These are phyloP conservation scores for Tetracladium setigerum DNA, from an alignment of 495 filamentous ascomycete species.

Conservation along the genomic window DNA sequence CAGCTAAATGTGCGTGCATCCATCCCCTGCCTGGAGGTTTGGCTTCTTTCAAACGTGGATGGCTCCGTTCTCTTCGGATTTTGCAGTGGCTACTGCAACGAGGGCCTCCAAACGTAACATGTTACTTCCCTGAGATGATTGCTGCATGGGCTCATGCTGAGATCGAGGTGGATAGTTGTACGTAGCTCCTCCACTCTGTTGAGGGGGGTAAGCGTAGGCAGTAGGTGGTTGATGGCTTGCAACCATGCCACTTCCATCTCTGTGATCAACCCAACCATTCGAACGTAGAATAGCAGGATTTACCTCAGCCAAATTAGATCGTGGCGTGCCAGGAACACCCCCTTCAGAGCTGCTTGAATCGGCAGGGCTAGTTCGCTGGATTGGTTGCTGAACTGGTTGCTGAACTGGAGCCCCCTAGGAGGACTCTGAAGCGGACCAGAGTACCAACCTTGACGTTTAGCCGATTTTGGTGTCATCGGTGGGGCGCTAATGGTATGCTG, in stretches of 20 bases:
- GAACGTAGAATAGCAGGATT: constrained; percentile 19
- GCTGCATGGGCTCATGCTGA: constrained; percentile 8
- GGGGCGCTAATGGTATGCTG: constrained; percentile 46
- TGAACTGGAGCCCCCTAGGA: neutral
- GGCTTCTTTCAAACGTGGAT: constrained; percentile 28
- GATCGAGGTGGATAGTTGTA: constrained; percentile 10
- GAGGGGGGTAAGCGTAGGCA: constrained; percentile 5
- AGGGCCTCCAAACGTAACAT: constrained; percentile 76
- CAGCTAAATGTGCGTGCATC: neutral
- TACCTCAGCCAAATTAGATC: constrained; percentile 5
- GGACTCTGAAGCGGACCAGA: constrained; percentile 42
- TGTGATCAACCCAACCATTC: constrained; percentile 17
- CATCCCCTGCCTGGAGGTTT: too few species aligned
- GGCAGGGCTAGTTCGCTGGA: constrained; percentile 56
- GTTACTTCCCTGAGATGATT: constrained; percentile 30
- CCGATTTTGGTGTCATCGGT: constrained; percentile 40
- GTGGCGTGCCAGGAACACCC: constrained; percentile 21
- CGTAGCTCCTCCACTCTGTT: neutral
- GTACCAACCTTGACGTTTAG: constrained; percentile 64
- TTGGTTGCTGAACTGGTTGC: neutral
- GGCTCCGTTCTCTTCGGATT: constrained; percentile 59
- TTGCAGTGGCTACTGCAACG: constrained; percentile 71
- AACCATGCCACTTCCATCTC: neutral
- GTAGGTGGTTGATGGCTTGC: constrained; percentile 1
- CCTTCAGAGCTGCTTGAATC: constrained; percentile 68